Evolutionary conservation across 306 rosid genomes (phyloP).

Genomic region (Crataegus laevigata): DNA sequence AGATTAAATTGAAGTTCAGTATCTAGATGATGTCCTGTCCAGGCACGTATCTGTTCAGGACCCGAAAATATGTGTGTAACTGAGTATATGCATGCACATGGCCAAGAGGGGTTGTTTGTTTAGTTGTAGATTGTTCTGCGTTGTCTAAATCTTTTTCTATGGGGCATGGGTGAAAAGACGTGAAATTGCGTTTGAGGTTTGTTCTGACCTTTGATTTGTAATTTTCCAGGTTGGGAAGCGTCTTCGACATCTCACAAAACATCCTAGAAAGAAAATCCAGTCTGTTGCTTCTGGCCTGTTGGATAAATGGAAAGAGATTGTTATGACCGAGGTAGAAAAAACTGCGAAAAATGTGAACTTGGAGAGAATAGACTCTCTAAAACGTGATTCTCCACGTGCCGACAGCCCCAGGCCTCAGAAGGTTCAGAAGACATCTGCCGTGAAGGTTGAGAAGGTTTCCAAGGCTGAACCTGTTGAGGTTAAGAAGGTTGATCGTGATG

Average conservation of each 20-base stretch:
- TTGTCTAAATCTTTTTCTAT: background rate
- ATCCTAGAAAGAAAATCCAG: slow-evolving; percentile 71
- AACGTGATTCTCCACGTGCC: slow-evolving; percentile 41
- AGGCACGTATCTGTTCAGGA: background rate
- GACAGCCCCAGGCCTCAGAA: slow-evolving; percentile 63
- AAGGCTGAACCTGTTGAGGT: slow-evolving; percentile 46
- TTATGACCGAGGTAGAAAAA: slow-evolving; percentile 68
- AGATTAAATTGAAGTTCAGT: background rate
- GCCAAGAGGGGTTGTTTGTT: background rate
- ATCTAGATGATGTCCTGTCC: background rate
- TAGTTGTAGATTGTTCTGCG: background rate
- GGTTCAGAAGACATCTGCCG: slow-evolving; percentile 44
- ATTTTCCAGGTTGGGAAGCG: slow-evolving; percentile 77
- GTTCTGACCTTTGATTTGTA: background rate
- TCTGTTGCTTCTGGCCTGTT: slow-evolving; percentile 57
- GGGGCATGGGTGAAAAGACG: background rate
- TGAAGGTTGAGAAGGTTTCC: slow-evolving; percentile 51
- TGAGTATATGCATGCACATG: background rate
- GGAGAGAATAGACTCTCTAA: slow-evolving; percentile 28
- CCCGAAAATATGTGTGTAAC: background rate
- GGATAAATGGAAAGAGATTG: slow-evolving; percentile 79
- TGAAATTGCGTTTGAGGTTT: background rate
- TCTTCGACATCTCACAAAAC: slow-evolving; percentile 73
- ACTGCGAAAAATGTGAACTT: slow-evolving; percentile 45
- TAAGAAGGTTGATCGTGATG: slow-evolving; percentile 49